Percentiles rank a stretch among this genome's conserved stretches.
Evolutionary conservation across 805 yeast species (phyloP).

Genomic region (Wickerhamomyces queroliae): DNA sequence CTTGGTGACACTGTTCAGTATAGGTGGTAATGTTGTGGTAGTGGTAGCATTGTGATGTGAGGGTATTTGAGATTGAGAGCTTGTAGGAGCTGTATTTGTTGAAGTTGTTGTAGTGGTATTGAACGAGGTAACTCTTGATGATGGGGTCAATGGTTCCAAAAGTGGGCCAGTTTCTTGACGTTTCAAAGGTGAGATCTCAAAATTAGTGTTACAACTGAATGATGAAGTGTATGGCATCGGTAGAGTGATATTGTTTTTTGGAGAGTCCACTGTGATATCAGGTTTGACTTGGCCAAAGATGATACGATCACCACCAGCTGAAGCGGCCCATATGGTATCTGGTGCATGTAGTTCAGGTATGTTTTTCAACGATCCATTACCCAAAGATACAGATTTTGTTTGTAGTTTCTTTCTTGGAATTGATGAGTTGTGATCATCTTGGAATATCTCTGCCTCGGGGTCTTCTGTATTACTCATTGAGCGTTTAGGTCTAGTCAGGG

Average conservation of each 20-base stretch:
- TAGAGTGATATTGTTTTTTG: slow-evolving; percentile 13
- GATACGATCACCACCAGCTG: slow-evolving; percentile 33
- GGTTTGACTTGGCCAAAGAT: slow-evolving; percentile 24
- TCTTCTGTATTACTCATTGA: slow-evolving; percentile 6
- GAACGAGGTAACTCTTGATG: slow-evolving; percentile 20
- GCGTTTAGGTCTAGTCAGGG: slow-evolving; percentile 6
- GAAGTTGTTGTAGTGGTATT: slow-evolving; percentile 1
- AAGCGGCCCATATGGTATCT: slow-evolving; percentile 33
- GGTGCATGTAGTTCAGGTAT: slow-evolving; percentile 36
- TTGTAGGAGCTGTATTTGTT: slow-evolving; percentile 2
- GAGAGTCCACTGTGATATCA: slow-evolving; percentile 7
- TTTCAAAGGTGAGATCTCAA: slow-evolving; percentile 57
- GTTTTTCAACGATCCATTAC: slow-evolving; percentile 14
- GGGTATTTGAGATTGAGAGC: slow-evolving; percentile 1
- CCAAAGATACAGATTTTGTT: slow-evolving; percentile 7
- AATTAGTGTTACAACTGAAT: slow-evolving; percentile 58
- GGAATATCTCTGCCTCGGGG: slow-evolving; percentile 6
- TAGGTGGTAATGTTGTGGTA: slow-evolving; percentile 26
- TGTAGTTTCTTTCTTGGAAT: slow-evolving; percentile 19
- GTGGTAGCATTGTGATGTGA: neutral
- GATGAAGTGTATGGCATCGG: slow-evolving; percentile 51
- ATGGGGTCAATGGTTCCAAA: slow-evolving; percentile 60
- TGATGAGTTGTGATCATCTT: slow-evolving; percentile 8
- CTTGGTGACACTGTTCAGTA: slow-evolving; percentile 19
- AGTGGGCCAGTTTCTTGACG: slow-evolving; percentile 59